Evolutionary conservation across 2,329 filamentous ascomycete genomes (phyloP), one percentile per base, ranked within the genome.

Genomic region (Nothophaeocryptopus gaeumannii): DNA sequence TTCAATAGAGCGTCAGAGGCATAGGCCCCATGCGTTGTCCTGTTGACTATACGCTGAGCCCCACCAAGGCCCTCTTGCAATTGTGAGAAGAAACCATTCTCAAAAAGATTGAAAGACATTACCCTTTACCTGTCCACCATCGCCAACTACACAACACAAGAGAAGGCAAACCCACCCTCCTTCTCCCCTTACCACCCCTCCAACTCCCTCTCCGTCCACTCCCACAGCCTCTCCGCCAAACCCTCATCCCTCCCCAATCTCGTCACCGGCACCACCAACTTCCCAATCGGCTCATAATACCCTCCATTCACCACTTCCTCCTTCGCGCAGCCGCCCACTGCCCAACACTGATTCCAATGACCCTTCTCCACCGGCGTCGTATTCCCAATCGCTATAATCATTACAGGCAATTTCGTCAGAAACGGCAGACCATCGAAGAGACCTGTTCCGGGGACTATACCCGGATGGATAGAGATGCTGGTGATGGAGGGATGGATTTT

Each of bases 381-480:
- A 11, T 39, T 39, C 14, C 36, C 36, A 16, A 39, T 39, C 10
- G 11, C 10, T 4, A 39, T 13, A 10, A 39, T 11, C 36, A 39
- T 13, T 5, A 16, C 36, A 5, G 36, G 36, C 7, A 39, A n/a
- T 9, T 39, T 39, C 4, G 36, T 39, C 5, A 39, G 10, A 4
- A 39, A 11, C 13, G 31, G 33, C n/a, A 42, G 20, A 34, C 52
- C 58, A 43, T 40, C 45, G 5, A 45, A 73, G 14, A 77, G 55
- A 37, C 74, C 70, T 1, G 75, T 77, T 11, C 68, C 50, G 15
- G 30, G 13, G 29, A 78, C 73, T 13, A 75, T 66, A 10, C 77
- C 77, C 0, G 77, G 77, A 47, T 79, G 76, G 8, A 78, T 55
- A 0, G 71, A 63, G 0, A 73, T 68, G 9, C 64, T 64, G 0